Conservation (phyloP, 352 stramenopile species). For the Phytophthora hybrid region DNA sequence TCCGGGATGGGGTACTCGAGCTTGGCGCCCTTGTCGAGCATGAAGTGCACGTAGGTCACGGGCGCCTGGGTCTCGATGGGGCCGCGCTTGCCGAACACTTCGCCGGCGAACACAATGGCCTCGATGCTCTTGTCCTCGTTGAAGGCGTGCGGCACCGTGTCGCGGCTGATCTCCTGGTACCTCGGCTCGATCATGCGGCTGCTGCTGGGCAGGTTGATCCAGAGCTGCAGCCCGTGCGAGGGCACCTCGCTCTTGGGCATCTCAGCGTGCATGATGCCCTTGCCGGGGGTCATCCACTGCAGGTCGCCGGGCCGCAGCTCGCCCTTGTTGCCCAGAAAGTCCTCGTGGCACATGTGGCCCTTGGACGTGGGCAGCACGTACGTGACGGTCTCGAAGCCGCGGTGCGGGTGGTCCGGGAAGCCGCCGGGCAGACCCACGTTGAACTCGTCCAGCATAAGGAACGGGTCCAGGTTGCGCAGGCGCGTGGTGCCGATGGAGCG, state of each 20-base stretch:
- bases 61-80: constrained; percentile 55
- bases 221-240: constrained; percentile 56
- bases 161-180: constrained; percentile 66
- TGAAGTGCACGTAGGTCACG: constrained; percentile 66
- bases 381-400: constrained; percentile 92
- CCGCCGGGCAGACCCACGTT: constrained; percentile 63
- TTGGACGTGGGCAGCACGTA: constrained; percentile 79
- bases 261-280: constrained; percentile 63
- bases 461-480: constrained; percentile 53
- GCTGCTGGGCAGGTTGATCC: constrained; percentile 54
- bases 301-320: constrained; percentile 52
- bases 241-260: constrained; percentile 48
- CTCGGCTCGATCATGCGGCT: constrained; percentile 52
- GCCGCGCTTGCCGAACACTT: constrained; percentile 51
- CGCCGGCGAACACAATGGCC: constrained; percentile 61
- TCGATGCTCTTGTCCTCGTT: constrained; percentile 53
- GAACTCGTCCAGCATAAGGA: constrained; percentile 67
- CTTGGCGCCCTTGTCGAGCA: constrained; percentile 40
- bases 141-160: constrained; percentile 52
- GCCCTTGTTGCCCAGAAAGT: constrained; percentile 72
- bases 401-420: constrained; percentile 91
- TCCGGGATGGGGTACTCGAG: constrained; percentile 53
- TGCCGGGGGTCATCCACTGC: constrained; percentile 64
- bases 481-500: constrained; percentile 44
- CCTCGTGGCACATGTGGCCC: constrained; percentile 86